Base-by-base conservation (phyloP, 2,329 filamentous ascomycete genomes). In the Aspergillus proliferans region DNA sequence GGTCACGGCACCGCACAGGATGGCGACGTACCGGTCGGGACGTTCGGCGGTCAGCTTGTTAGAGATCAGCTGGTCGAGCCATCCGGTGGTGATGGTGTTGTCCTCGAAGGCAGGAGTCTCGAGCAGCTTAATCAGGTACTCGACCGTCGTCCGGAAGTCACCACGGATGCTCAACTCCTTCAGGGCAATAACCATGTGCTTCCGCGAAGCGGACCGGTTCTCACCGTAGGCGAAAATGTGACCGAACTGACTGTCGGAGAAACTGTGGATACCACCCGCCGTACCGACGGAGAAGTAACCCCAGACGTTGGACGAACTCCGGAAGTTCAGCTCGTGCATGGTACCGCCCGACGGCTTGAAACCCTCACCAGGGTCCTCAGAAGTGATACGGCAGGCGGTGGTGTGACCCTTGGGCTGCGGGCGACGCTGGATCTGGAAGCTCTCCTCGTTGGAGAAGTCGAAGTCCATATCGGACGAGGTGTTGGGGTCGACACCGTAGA, bases 281-380 rank as follows among this genome's bases (percentile, higher is more conserved):
- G 91, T 93, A 76, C 91, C 88, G 70, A 98, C 93, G 47, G 93
- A 98, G 83, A 98, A 98, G 75, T 98, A 98, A 80, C 93, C 93
- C 93, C 93, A 98, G 49, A 97, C 93, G 61, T 98, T 98, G 55
- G 93, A 97, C 70, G 90, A 95, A 77, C 87, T 94, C 67, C 93
- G 84, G 83, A 98, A 98, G 80, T 98, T 98, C 66, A 98, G 78
- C 67, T 98, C 93, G 76, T 97, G 93, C 83, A 98, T 94, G 47
- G 92, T 95, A 83, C 93, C 93, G 65, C 92, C 95, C 42, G 93
- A 98, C 50, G 93, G 93, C 82, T 98, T 98, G 84, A 98, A 98
- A 47, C 93, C 93, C 79, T 98, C 93, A 64, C 94, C 93, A 8
- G 93, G 93, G 69, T 98, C 93, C 72, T 98, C 93, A 0, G 93